These are phyloP conservation scores for Hanseniaspora pseudoguilliermondii DNA, from an alignment of 805 yeast genomes.

Conservation along the genomic window DNA sequence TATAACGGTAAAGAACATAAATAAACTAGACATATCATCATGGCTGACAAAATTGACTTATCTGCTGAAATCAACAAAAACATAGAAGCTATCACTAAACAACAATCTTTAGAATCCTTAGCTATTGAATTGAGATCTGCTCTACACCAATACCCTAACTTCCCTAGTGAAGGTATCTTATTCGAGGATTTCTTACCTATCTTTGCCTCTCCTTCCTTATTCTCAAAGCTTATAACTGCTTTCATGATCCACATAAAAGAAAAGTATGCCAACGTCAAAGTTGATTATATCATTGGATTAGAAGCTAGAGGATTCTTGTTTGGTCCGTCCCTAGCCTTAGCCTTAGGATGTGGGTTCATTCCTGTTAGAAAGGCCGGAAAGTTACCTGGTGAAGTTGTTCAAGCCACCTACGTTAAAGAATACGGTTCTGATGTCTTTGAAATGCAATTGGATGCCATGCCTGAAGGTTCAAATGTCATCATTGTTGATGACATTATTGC, in stretches of 20 bases:
- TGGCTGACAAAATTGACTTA: conserved; percentile 1
- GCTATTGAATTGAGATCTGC: conserved; percentile 42
- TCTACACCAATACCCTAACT: conserved; percentile 74
- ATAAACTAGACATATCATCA: neutral
- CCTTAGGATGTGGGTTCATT: conserved; percentile 76
- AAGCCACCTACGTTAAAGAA: conserved; percentile 74
- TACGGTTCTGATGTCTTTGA: conserved; percentile 86
- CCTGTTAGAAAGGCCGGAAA: conserved; percentile 95
- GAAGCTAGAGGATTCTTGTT: conserved; percentile 95
- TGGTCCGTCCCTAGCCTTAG: conserved; percentile 90
- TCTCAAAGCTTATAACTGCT: conserved; percentile 69
- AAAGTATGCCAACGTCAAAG: conserved; percentile 40
- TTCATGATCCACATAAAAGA: conserved; percentile 60
- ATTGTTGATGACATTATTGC: conserved; percentile 95
- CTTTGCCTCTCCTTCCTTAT: conserved; percentile 67
- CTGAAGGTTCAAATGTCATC: conserved; percentile 66
- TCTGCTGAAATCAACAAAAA: conserved; percentile 1
- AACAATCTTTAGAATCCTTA: conserved; percentile 16
- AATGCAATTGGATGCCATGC: conserved; percentile 71
- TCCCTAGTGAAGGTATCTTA: conserved; percentile 82
- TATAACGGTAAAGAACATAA: neutral
- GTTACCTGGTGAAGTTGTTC: conserved; percentile 71
- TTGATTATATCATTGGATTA: conserved; percentile 85
- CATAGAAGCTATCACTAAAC: neutral
- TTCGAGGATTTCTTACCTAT: conserved; percentile 96